Conservation (phyloP, 1,139 yeast species). For the Geotrichum siamense region DNA sequence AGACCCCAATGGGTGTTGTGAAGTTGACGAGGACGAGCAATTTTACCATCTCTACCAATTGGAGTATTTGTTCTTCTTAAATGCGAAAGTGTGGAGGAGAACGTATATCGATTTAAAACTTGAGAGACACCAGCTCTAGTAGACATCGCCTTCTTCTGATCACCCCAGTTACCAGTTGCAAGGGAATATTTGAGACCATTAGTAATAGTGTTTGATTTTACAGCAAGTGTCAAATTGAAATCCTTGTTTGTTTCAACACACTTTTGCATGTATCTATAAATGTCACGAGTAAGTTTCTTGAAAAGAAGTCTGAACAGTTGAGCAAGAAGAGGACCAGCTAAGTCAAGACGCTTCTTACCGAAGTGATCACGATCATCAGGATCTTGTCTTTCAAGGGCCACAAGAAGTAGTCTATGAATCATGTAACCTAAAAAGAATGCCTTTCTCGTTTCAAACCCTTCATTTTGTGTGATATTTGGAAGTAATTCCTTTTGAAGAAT, state of each 20-base stretch:
- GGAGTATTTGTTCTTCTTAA: constrained; percentile 98
- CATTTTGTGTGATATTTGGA: constrained; percentile 96
- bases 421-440: constrained; percentile 96
- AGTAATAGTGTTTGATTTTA: constrained; percentile 92
- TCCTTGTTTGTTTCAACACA: constrained; percentile 97
- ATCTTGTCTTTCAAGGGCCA: constrained; percentile 95
- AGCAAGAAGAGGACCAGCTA: constrained; percentile 96
- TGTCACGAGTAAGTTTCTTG: constrained; percentile 89
- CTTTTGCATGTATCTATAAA: constrained; percentile 96
- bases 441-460: constrained; percentile 93
- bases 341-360: constrained; percentile 95
- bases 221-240: constrained; percentile 92
- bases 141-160: constrained; percentile 98
- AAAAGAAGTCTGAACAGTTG: constrained; percentile 89
- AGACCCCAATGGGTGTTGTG: constrained; percentile 99
- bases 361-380: constrained; percentile 99
- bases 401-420: constrained; percentile 87
- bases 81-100: constrained; percentile 94
- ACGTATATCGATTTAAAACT: constrained; percentile 94
- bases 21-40: constrained; percentile 96
- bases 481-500: constrained; percentile 90
- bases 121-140: constrained; percentile 99
- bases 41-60: constrained; percentile 96
- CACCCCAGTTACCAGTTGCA: constrained; percentile 99
- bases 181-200: constrained; percentile 95